Evolutionary conservation across 306 rosid genomes (phyloP).

Genomic region (Citrullus colocynthis): DNA sequence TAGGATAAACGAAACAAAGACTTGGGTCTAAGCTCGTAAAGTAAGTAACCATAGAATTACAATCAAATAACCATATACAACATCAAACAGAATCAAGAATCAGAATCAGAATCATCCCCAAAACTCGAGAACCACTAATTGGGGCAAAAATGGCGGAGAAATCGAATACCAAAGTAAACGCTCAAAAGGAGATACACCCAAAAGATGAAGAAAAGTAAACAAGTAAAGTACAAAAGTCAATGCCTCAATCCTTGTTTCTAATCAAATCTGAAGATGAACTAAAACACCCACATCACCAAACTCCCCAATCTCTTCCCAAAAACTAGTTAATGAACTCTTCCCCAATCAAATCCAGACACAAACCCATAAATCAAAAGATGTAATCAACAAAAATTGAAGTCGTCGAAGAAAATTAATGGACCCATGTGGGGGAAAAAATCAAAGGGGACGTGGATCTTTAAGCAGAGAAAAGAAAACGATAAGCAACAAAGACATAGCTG

Average conservation of each 20-base stretch:
- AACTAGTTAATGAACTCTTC: no score
- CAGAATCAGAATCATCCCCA: neutral
- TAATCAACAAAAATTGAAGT: neutral
- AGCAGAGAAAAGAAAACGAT: neutral
- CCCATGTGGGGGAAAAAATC: neutral
- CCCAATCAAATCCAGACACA: neutral
- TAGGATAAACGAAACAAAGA: slow-evolving; percentile 4
- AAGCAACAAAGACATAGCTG: neutral
- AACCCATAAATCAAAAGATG: slow-evolving; percentile 5
- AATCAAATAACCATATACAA: neutral
- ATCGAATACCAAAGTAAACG: neutral
- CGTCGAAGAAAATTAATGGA: neutral
- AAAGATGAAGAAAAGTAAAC: neutral
- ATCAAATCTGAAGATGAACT: slow-evolving; percentile 5
- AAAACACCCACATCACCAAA: slow-evolving; percentile 1
- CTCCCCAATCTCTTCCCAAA: neutral
- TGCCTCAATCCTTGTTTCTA: neutral
- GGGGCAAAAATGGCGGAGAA: neutral
- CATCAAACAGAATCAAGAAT: slow-evolving; percentile 4
- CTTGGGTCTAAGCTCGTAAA: neutral
- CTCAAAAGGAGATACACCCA: neutral
- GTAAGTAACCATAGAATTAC: neutral
- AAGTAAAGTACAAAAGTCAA: slow-evolving; percentile 1
- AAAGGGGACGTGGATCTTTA: neutral
- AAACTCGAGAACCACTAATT: neutral